Percentiles rank a stretch among this genome's conserved stretches.
phyloP scores from a whole-genome alignment of 139 green algal genomes.

The Coelastrella sp. region DNA sequence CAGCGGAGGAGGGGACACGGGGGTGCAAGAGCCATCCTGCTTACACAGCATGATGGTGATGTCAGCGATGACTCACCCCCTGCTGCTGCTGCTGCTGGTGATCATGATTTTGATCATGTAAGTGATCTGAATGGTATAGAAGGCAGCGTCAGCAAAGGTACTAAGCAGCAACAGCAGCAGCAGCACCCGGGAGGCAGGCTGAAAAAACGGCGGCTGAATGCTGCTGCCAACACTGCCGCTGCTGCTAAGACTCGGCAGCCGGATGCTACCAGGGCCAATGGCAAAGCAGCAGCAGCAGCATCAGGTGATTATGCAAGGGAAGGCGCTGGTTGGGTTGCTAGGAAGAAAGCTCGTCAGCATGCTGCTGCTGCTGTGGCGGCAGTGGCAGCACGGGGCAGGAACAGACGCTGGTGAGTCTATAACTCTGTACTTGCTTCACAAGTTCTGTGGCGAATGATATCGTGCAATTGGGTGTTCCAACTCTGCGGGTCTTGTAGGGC shows the following conservation, averaged over 20 bases:
- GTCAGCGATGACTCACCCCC: too few species aligned
- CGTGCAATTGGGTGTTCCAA: too few species aligned
- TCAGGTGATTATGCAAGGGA: not conserved
- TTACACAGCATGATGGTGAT: not conserved
- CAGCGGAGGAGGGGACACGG: not conserved
- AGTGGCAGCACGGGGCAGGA: slow-evolving; percentile 7
- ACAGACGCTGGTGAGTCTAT: slow-evolving; percentile 1
- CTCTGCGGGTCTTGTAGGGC: too few species aligned
- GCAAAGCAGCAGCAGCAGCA: slow-evolving; percentile 29
- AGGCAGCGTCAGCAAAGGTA: too few species aligned
- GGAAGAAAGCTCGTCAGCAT: not conserved
- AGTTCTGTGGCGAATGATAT: too few species aligned
- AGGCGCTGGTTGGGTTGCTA: not conserved
- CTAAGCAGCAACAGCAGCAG: slow-evolving; percentile 24
- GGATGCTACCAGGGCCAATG: not conserved
- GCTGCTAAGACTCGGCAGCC: not conserved
- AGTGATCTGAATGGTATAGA: too few species aligned
- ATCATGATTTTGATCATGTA: too few species aligned
- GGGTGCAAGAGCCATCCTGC: not conserved
- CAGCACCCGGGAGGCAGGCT: not conserved
- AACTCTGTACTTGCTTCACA: too few species aligned
- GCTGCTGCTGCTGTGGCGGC: not conserved
- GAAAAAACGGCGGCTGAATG: not conserved
- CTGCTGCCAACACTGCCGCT: slow-evolving; percentile 13
- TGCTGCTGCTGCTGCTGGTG: slow-evolving; percentile 42